Base-by-base conservation (phyloP, 306 rosid genomes). In the Acmispon strigosus region DNA sequence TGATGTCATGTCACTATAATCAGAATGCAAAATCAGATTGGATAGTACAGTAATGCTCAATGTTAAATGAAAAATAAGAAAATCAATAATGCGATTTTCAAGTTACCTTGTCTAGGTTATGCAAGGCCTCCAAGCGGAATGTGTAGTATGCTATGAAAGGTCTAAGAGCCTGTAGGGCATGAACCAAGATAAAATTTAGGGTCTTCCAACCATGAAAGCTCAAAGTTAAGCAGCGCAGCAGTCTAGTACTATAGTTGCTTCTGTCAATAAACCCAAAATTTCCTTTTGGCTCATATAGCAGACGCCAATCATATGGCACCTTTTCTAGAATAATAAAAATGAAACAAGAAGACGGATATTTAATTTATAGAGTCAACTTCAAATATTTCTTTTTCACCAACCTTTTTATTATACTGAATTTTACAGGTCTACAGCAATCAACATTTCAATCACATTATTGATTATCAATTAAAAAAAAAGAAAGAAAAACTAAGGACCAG, bases 101-200 rank as follows among this genome's bases (percentile, higher is more conserved):
- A 67, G 27, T 39, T 85, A 93, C 98, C 98, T 85, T 72, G 17
- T 89, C 89, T 62, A 94, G 76, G 66, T 80, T 80, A 55, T 67
- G 84, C 80, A 94, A 63, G 72, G 84, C 87, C 41, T 74, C 52
- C 74, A 27, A 36, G 75, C 85, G 86, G 69, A 84, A 86, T 17
- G 97, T 78, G 84, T 81, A 84, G 86, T 90, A 89, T 58, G 90
- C 76, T 55, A 87, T 71, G 77, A 81, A 90, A 74, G 98, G 97
- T 83, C 97, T 93, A 16, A n/a, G 65, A 51, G 96, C 96, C 98
- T 93, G 90, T 47, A 70, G 57, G 45, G 44, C 1, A 77, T 42
- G 62, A 73, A 76, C 54, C 69, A 47, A 63, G 18, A 72, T 53
- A 54, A 63, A 4, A 20, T 64, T 54, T 66, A 62, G 45, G 52